Evolutionary conservation across 352 stramenopile species (phyloP), one percentile per base, ranked within the genome.

Genomic region (Globisporangium radiosum): DNA sequence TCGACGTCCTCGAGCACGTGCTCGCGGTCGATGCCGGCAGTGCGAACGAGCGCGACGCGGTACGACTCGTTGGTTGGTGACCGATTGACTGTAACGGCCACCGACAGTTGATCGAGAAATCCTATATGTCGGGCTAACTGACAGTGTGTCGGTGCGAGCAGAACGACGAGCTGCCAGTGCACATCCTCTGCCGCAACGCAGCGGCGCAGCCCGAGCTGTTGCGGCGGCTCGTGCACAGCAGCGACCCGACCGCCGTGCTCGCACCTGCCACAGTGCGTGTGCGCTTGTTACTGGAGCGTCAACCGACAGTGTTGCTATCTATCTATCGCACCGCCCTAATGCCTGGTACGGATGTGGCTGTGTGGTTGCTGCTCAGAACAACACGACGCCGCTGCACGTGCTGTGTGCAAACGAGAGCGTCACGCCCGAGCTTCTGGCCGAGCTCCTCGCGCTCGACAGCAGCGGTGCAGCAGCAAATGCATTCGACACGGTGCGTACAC

Each of bases 161-260:
- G 75, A 77, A 86, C 40, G 57, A 65, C 1, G 77, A 89, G 9
- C 56, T 88, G 14, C 71, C 78, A 4, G 59, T 91, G n/a, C 75
- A 88, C 62, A 47, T 82, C 8, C 58, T 85, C 9, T 83, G 76
- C 42, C 69, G 78, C 19, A 89, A 85, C 47, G 54, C 56, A 6
- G 57, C 56, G 0, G 45, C 85, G 8, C 65, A 52, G 0, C 48
- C 59, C 0, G 62, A 76, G 8, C 58, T 77, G 52, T 47, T 91
- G 1, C 62, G 58, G 19, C 52, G 59, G 0, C 48, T 75, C 4
- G 55, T 91, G 25, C 48, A 71, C 37, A 59, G 56, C 1, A 36
- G 5, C 9, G 61, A 70, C 58, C 64, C 78, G 1, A 43, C 62
- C 2, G 65, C 65, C 5, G 52, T 88, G 19, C 56, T 71, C n/a